Base-by-base conservation (phyloP, 2,329 filamentous ascomycete genomes). In the Arthroderma sp. region DNA sequence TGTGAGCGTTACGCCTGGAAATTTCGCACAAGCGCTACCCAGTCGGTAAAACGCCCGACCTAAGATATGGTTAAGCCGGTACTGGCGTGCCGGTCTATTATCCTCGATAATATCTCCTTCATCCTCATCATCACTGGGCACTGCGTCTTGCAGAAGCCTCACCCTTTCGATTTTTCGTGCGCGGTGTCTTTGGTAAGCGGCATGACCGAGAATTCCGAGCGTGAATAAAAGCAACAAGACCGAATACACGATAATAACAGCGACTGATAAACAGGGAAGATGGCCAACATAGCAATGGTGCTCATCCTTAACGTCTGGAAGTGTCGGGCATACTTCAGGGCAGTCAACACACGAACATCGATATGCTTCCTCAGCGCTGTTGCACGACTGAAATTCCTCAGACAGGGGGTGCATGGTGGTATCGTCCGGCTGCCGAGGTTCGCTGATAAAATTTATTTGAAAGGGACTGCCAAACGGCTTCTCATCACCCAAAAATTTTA, bases 301-400 rank as follows among this genome's bases (percentile, higher is more conserved):
- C 1, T 72, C 69, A 44, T 82, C 70, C 44, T 79, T 69, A n/a
- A 96, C 75, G 3, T 78, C 78, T 0, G 87, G 84, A 11, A 98
- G 73, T 53, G 80, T 77, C 0, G 88, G 85, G 57, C 91, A 98
- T 2, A 91, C 81, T 1, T 75, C 79, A 0, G 83, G 85, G 55
- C 91, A 98, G 61, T 98, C 91, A 34, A 96, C 80, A 56, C 91
- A 98, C 42, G 89, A 85, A 62, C 91, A 98, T 47, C 85, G 78
- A 64, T 86, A 96, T 49, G 76, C 74, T 46, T 85, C 79, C 54
- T 96, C 85, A 33, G 84, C 77, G 53, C 89, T 87, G 61, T 95
- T 94, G 71, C 91, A 98, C 45, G 81, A 80, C 63, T 91, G 89
- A 0, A 87, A 76, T 43, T 69, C 76, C 66, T 87, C 82, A 31